These are phyloP conservation scores for Acrocalymma vagum DNA, from an alignment of 2,329 filamentous ascomycete species.

Conservation along the genomic window DNA sequence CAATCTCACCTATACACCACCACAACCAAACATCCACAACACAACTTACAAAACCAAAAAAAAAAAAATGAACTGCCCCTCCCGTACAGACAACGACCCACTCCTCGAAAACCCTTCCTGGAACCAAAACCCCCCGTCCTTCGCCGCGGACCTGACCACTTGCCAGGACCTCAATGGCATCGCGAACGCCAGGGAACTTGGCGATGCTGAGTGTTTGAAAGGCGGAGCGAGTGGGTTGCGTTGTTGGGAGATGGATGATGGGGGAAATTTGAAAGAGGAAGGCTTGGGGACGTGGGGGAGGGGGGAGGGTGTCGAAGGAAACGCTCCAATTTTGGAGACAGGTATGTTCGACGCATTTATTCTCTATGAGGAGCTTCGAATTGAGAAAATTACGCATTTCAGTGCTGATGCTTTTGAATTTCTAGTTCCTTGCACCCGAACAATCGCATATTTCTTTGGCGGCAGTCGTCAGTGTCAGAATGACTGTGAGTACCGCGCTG, in stretches of 20 bases:
- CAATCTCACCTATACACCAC: no score
- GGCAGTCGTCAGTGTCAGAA: no score
- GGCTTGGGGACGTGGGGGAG: constrained; percentile 16
- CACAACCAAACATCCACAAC: no score
- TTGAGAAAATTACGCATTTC: constrained; percentile 2
- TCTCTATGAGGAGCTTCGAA: no score
- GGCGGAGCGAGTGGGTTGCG: constrained; percentile 18
- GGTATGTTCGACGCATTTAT: constrained; percentile 16
- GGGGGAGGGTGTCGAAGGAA: constrained; percentile 38
- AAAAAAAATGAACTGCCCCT: constrained; percentile 45
- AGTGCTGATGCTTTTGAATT: constrained; percentile 13
- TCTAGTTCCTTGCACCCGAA: constrained; percentile 39
- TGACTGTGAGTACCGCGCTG: constrained; percentile 26
- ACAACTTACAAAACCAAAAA: no score
- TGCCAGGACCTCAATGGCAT: constrained; percentile 41
- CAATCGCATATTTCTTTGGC: constrained; percentile 20
- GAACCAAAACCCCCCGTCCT: constrained; percentile 40
- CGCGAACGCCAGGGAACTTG: constrained; percentile 37
- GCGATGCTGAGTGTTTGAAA: constrained; percentile 29
- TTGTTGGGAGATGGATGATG: constrained; percentile 21
- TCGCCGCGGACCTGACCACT: constrained; percentile 41
- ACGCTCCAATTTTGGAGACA: no score
- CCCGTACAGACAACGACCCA: constrained; percentile 34
- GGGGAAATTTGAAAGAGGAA: constrained; percentile 24
- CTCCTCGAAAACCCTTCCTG: constrained; percentile 35